Evolutionary conservation across 2,329 filamentous ascomycete species (phyloP), one percentile per base, ranked within the genome.

Genomic region (Leptographium wingfieldii): DNA sequence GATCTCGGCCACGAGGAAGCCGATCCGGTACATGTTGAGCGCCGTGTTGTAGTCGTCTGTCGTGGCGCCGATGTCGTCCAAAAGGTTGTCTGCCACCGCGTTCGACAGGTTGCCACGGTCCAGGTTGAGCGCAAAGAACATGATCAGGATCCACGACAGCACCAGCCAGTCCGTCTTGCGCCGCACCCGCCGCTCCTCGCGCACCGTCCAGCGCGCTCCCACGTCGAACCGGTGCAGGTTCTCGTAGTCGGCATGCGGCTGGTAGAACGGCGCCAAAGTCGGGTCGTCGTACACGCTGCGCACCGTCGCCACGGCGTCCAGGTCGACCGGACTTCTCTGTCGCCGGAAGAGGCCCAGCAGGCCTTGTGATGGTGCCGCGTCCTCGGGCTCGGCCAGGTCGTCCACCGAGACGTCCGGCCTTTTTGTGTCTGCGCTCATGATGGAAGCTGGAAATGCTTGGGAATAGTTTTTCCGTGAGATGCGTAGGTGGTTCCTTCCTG

Each of bases 221-320:
- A 80, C 76, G 63, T 83, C 80, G 67, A 79, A 83, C 54, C 77
- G 73, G 69, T 83, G 78, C 14, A 74, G 69, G 9, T 80, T 79
- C 65, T 84, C 80, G 63, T 81, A 83, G 9, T 14, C 59, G 1
- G 19, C 11, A 29, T 40, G 55, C 29, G 59, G 59, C 22, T 60
- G 48, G 59, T 60, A 60, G 6, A 29, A 55, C 10, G 55, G 55
- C 1, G 59, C 59, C 35, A 58, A 14, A 1, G 5, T 49, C 25
- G 59, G 55, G 40, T 60, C 31, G 55, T 60, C 59, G n/a, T 27
- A 60, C 25, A 60, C 59, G 59, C 59, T 60, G 55, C 55, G 59
- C 16, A 55, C 55, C 12, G 59, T 60, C 33, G 59, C 59, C 7
- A 33, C 33, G 25, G 59, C 46, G 40, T 56, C 46, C 12, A 53